Evolutionary conservation across 352 stramenopile species (phyloP).

Genomic region (Phytophthora fragariaefolia): DNA sequence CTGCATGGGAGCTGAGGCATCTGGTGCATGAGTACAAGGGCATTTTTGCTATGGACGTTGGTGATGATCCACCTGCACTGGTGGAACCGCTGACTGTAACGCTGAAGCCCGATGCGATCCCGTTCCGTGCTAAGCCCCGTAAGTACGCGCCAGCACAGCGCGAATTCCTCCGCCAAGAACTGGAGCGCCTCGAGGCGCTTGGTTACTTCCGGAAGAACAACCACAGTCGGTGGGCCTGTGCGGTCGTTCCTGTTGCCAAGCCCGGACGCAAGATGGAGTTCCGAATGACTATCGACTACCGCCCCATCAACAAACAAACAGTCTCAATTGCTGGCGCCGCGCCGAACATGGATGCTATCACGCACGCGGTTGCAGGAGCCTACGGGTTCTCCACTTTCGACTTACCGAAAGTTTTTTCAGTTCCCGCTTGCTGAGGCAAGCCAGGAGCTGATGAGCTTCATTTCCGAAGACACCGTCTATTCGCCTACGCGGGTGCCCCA

Average conservation of each 20-base stretch:
- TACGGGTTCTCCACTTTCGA: slow-evolving; percentile 2
- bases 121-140: neutral
- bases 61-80: too few relatives aligned
- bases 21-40: too few relatives aligned
- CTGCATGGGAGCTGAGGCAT: too few relatives aligned
- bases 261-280: slow-evolving; percentile 1
- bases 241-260: slow-evolving; percentile 7
- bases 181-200: neutral
- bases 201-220: slow-evolving; percentile 17
- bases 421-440: neutral
- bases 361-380: slow-evolving; percentile 2
- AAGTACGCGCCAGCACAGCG: slow-evolving; percentile 7
- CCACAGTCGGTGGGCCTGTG: slow-evolving; percentile 3
- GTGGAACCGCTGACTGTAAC: slow-evolving; percentile 2
- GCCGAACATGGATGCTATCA: slow-evolving; percentile 1
- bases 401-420: slow-evolving; percentile 4
- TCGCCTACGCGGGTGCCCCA: neutral
- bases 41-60: too few relatives aligned
- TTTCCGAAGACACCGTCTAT: slow-evolving; percentile 10
- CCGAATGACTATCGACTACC: neutral
- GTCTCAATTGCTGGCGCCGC: neutral
- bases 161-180: slow-evolving; percentile 1
- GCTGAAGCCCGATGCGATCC: neutral
- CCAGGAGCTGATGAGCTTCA: slow-evolving; percentile 11
- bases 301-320: neutral